Evolutionary conservation across 2,329 filamentous ascomycete genomes (phyloP), one percentile per base, ranked within the genome.

Genomic region (Alternaria brassicicola): DNA sequence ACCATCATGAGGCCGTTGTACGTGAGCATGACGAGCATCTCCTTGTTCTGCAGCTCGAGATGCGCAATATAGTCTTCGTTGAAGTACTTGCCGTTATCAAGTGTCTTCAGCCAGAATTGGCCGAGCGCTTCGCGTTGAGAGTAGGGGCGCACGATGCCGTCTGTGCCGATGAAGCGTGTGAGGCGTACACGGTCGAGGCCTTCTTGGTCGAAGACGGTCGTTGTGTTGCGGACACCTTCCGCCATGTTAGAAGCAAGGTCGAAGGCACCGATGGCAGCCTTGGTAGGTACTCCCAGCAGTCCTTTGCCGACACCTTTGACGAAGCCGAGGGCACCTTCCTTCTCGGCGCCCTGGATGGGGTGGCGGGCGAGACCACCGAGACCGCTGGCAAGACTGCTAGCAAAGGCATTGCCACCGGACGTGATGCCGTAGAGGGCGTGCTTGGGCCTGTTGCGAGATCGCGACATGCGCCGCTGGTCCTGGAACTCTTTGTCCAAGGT

Each of bases 401-500:
- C 91, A 67, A 99, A 92, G 15, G 93, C 96, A 79, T 97, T 98
- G 23, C 95, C 95, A 17, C 95, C 95, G 3, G 93, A 91, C 2
- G 94, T 96, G 48, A 99, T 94, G 50, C 96, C 95, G 72, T 97
- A 99, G 2, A 99, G 84, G 4, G 95, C 96, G 75, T 99, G 95
- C 82, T 99, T 99, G 3, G 95, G 96, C 60, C 94, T 85, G 78
- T 99, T 99, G 45, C 96, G 88, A 26, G 93, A 91, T 59, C 92
- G 88, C 3, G 93, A 93, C 84, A 98, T 99, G 57, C 96, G 91
- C 52, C 95, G 89, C 59, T 94, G 89, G 77, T 98, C 93, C 77
- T 99, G 96, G 81, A 98, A 99, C 75, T 99, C 94, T 78, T 99
- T 98, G 81, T 99, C 95, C 65, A 99, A 86, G 5, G 94, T 97